These are phyloP conservation scores for Sugiyamaella boreocaroliniensis DNA, from an alignment of 805 yeast species.

Conservation along the genomic window DNA sequence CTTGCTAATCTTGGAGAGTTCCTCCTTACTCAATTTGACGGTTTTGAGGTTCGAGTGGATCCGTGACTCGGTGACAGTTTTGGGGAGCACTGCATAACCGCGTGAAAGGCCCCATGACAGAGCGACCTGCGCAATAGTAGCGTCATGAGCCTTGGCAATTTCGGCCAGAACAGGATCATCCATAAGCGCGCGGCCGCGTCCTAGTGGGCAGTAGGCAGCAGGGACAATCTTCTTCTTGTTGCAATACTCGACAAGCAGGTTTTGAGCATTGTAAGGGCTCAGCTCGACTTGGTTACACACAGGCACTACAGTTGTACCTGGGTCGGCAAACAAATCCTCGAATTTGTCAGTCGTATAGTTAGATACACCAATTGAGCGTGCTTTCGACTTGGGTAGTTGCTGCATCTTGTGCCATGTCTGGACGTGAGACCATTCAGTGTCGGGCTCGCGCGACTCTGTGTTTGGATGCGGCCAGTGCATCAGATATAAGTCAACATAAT, in stretches of 20 bases:
- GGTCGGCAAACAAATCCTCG: slow-evolving; percentile 18
- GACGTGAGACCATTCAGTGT: slow-evolving; percentile 28
- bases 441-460: slow-evolving; percentile 17
- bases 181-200: slow-evolving; percentile 53
- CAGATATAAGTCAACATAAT: slow-evolving; percentile 58
- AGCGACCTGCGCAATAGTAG: slow-evolving; percentile 42
- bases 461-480: slow-evolving; percentile 53
- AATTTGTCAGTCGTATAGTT: slow-evolving; percentile 34
- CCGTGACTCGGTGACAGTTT: slow-evolving; percentile 60
- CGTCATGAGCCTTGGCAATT: slow-evolving; percentile 51
- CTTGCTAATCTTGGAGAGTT: slow-evolving; percentile 23
- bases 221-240: slow-evolving; percentile 46
- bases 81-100: slow-evolving; percentile 55
- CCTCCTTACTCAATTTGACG: slow-evolving; percentile 36
- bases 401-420: slow-evolving; percentile 63
- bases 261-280: slow-evolving; percentile 68
- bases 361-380: slow-evolving; percentile 69
- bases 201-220: slow-evolving; percentile 78
- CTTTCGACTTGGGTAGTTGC: slow-evolving; percentile 41
- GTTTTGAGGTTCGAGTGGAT: slow-evolving; percentile 39
- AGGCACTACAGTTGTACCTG: slow-evolving; percentile 41
- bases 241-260: slow-evolving; percentile 48
- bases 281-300: slow-evolving; percentile 70
- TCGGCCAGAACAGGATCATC: slow-evolving; percentile 48
- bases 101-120: slow-evolving; percentile 46